phyloP scores from a whole-genome alignment of 169 alveolate genomes.

The Ichthyophthirius multifiliis region DNA sequence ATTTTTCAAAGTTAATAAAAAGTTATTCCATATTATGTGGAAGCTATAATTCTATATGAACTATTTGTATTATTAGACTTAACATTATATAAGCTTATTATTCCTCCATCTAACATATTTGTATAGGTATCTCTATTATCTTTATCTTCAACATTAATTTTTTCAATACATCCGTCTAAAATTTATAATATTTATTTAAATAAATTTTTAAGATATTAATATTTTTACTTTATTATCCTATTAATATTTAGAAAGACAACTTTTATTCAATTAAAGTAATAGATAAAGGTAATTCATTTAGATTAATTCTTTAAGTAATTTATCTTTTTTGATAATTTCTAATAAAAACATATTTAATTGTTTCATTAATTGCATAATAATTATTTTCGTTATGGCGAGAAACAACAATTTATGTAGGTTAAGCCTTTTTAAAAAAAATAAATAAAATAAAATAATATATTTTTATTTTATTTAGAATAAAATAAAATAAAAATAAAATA shows the following conservation, averaged over 20 bases:
- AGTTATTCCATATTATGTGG: not conserved
- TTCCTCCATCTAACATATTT: not conserved
- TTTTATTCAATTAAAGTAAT: not conserved
- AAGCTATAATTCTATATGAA: not conserved
- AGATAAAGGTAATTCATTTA: slow-evolving; percentile 11
- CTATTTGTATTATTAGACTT: not conserved
- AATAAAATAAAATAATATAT: not conserved
- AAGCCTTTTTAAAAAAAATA: not conserved
- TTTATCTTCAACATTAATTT: not conserved
- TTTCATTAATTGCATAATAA: slow-evolving; percentile 2
- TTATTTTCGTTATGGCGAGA: not conserved
- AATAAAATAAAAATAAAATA: not conserved
- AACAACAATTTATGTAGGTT: not conserved
- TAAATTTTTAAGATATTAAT: not conserved
- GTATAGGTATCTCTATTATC: not conserved
- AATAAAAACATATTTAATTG: not conserved
- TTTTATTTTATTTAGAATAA: not conserved
- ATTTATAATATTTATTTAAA: not conserved
- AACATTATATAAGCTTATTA: not conserved
- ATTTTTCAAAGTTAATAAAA: not conserved
- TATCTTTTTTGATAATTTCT: slow-evolving; percentile 12
- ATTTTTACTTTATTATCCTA: not conserved
- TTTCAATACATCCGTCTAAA: not conserved
- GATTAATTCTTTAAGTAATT: not conserved
- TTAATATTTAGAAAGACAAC: not conserved